Base-by-base conservation (phyloP, 176 grass and related monocot species). In the Phoenix dactylifera region DNA sequence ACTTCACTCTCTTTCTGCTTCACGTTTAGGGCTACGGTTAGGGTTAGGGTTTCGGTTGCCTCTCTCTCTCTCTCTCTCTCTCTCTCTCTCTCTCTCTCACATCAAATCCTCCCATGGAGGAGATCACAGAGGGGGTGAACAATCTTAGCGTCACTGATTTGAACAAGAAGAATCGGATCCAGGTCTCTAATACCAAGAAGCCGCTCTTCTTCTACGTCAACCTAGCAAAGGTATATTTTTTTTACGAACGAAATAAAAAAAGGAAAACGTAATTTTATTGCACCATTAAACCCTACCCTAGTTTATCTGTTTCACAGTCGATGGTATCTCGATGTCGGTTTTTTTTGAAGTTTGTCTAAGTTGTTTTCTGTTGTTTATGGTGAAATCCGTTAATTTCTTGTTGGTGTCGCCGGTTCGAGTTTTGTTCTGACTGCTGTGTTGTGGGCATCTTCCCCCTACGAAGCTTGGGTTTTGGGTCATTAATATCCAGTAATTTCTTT, bases 111-210 rank as follows among this genome's bases (percentile, higher is more conserved):
- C 53, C 63, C 65, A 90, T 96, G 92, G 92, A 96, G 72, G 80
- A 80, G 58, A 85, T 96, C 18, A 96, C 91, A 0, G 86, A 87
- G 22, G 82, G 63, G 17, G 82, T 95, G 19, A 95, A 80, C 76
- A 89, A 86, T 53, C 74, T 95, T 52, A 71, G 60, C 55, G 78
- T 95, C 15, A 54, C 74, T 22, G 90, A 95, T 56, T 23, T 16
- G 20, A 77, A 83, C 63, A 95, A 86, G 82, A 89, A 89, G 79
- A 95, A 95, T 50, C 69, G 85, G 69, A 95, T 95, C 80, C 89
- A 89, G 73, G 89, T 95, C 23, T 89, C 85, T 52, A 95, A 95
- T 57, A 95, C 89, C 26, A 95, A 95, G 78, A 95, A 95, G 72
- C 89, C 85, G 4, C 79, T 92, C 6, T 86, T 92, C 58, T 92